phyloP scores from a whole-genome alignment of 352 stramenopile genomes.

The Plasmopara muralis region DNA sequence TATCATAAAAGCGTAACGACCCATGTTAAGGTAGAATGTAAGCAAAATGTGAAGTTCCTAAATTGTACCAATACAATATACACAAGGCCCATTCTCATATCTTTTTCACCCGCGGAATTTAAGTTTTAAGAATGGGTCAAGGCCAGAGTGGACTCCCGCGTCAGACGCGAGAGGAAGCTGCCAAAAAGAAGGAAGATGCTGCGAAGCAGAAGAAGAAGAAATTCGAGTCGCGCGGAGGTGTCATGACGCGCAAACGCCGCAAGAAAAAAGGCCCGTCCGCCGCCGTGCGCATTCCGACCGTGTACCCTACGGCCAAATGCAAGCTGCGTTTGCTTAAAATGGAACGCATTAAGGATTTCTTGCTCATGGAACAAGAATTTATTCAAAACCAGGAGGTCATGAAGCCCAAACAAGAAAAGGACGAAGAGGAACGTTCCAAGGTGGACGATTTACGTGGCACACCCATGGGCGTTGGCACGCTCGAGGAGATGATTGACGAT shows the following conservation, averaged over 20 bases:
- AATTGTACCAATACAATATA: too few species aligned
- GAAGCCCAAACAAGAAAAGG: slow-evolving; percentile 99
- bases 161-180: slow-evolving; percentile 67
- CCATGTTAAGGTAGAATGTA: too few species aligned
- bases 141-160: slow-evolving; percentile 80
- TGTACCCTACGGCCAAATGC: slow-evolving; percentile 98
- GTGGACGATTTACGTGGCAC: slow-evolving; percentile 98
- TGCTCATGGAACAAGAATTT: slow-evolving; percentile 99
- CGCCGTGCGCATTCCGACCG: slow-evolving; percentile 84
- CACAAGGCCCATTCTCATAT: too few species aligned
- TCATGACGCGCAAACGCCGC: slow-evolving; percentile 82
- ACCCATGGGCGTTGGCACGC: slow-evolving; percentile 96
- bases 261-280: slow-evolving; percentile 91
- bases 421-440: slow-evolving; percentile 98
- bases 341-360: slow-evolving; percentile 99
- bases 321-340: slow-evolving; percentile 99
- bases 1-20: too few species aligned
- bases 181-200: slow-evolving; percentile 89
- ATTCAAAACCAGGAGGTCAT: slow-evolving; percentile 99
- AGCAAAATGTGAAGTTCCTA: too few species aligned
- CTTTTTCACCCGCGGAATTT: too few species aligned
- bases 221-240: slow-evolving; percentile 83
- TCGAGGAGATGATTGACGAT: slow-evolving; percentile 99
- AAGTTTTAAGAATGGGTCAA: slow-evolving; percentile 58
- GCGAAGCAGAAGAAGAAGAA: slow-evolving; percentile 93